Conservation (phyloP, 225 moss, liverwort and hornwort species). For the Bryoerythrophyllum caledonicum region DNA sequence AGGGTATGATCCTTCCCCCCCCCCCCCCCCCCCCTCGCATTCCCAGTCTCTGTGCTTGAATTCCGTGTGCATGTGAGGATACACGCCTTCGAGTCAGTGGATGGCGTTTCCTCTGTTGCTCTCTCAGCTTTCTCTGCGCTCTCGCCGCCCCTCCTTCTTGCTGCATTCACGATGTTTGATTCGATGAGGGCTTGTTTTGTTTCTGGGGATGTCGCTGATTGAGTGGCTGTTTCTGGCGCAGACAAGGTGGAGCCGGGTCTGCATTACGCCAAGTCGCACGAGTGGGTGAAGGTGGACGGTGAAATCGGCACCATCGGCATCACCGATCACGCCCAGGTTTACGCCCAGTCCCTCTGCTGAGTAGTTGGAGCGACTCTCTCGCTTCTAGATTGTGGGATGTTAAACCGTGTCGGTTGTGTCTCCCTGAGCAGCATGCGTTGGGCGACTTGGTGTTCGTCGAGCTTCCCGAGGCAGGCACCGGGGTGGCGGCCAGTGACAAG, state of each 20-base stretch:
- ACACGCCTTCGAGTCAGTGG: too few relatives aligned
- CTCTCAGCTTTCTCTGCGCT: too few relatives aligned
- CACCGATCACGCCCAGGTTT: slow-evolving; percentile 85
- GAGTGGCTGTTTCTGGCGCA: slow-evolving; percentile 9
- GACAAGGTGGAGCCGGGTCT: slow-evolving; percentile 56
- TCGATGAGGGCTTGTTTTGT: too few relatives aligned
- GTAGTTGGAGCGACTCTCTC: too few relatives aligned
- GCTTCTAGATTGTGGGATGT: too few relatives aligned
- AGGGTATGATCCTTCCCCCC: neutral
- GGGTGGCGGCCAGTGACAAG: neutral
- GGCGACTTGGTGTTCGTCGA: slow-evolving; percentile 61
- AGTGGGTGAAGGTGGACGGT: slow-evolving; percentile 94
- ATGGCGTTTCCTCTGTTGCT: too few relatives aligned
- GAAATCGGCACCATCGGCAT: slow-evolving; percentile 77
- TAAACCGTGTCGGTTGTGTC: too few relatives aligned
- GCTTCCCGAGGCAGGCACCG: slow-evolving; percentile 21
- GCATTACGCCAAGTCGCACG: slow-evolving; percentile 74
- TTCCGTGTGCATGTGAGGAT: too few relatives aligned
- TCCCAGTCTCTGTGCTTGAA: neutral
- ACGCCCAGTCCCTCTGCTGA: neutral
- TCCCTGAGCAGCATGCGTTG: slow-evolving; percentile 36
- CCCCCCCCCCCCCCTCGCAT: neutral
- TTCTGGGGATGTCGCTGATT: too few relatives aligned
- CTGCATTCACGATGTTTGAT: too few relatives aligned
- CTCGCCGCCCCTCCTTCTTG: too few relatives aligned